Base-by-base conservation (phyloP, 805 yeast species). In the Metschnikowia colocasiae region DNA sequence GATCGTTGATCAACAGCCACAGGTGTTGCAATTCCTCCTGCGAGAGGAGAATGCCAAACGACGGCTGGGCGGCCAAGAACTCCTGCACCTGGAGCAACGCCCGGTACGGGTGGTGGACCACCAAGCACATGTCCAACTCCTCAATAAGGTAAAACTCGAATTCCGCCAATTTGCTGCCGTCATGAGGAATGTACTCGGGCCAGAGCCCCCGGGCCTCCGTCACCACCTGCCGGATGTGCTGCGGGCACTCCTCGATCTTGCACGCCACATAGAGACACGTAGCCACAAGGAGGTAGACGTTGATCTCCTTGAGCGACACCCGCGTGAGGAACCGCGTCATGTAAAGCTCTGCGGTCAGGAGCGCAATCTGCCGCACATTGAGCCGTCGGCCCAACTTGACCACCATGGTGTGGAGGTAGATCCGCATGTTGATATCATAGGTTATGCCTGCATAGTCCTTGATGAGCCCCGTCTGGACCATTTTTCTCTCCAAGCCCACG, bases 111-210 rank as follows among this genome's bases (percentile, higher is more conserved):
- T 85, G 94, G 59, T 85, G 87, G 2, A 85, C 74, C n/a, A 85
- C 72, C 51, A 87, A 59, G 59, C 74, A 84, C 65, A 85, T 74
- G 59, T 85, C 81, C 67, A 94, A 73, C 63, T 91, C 98, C 58
- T 90, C 97, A 16, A 94, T 83, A 37, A 94, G 64, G 61, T 92
- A 94, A 62, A 94, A 94, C 66, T 94, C 99, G 67, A 95, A 87
- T 62, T 94, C 98, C 0, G 98, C 97, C 13, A 94, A 73, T 59
- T 87, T 88, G 25, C 96, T 85, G 15, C 90, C 80, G 62, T 92
- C 98, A 49, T 86, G 89, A 0, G 97, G 95, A 31, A 92, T 84
- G 58, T 83, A 88, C 59, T 91, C 97, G 0, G 98, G 97, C 98
- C 98, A 92, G 33, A 89, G 68, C 32, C 84, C 84, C 45, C 96